Conservation (phyloP, 805 yeast species). For the Maudiozyma saulgeensis region DNA sequence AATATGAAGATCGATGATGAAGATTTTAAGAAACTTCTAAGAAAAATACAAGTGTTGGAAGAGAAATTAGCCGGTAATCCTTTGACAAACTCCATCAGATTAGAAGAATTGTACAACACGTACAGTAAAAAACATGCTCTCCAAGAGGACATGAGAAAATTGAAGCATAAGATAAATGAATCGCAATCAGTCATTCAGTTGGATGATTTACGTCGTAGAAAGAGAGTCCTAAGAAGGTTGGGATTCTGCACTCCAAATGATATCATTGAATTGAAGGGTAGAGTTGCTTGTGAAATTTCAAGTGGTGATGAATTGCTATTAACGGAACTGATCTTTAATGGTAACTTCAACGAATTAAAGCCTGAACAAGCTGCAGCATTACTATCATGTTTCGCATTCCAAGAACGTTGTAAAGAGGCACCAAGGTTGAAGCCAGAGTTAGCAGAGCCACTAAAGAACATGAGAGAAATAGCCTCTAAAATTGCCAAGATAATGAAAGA, state of each 20-base stretch:
- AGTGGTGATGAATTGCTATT: conserved; percentile 76
- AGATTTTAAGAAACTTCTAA: conserved; percentile 59
- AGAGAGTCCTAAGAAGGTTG: conserved; percentile 82
- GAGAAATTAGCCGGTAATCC: conserved; percentile 64
- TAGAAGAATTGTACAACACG: conserved; percentile 52
- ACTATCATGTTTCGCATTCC: conserved; percentile 91
- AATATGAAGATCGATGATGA: conserved; percentile 87
- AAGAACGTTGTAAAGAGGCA: conserved; percentile 83
- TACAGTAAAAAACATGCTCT: conserved; percentile 58
- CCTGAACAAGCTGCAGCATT: conserved; percentile 90
- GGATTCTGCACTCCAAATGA: conserved; percentile 84
- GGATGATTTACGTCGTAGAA: conserved; percentile 88
- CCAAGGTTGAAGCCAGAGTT: conserved; percentile 82
- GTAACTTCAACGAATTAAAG: conserved; percentile 79
- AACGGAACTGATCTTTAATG: conserved; percentile 90
- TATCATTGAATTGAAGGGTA: conserved; percentile 89
- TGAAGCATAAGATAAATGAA: conserved; percentile 60
- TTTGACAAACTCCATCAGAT: conserved; percentile 48
- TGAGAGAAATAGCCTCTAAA: conserved; percentile 85
- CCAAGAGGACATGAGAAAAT: conserved; percentile 45
- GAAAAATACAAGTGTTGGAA: conserved; percentile 77
- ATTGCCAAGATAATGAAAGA: conserved; percentile 86
- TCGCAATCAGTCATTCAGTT: conserved; percentile 89
- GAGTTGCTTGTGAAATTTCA: conserved; percentile 94
- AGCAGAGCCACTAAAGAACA: conserved; percentile 80